Evolutionary conservation across 164 flowering plant genomes (phyloP).

Genomic region (Magnolia officinalis): DNA sequence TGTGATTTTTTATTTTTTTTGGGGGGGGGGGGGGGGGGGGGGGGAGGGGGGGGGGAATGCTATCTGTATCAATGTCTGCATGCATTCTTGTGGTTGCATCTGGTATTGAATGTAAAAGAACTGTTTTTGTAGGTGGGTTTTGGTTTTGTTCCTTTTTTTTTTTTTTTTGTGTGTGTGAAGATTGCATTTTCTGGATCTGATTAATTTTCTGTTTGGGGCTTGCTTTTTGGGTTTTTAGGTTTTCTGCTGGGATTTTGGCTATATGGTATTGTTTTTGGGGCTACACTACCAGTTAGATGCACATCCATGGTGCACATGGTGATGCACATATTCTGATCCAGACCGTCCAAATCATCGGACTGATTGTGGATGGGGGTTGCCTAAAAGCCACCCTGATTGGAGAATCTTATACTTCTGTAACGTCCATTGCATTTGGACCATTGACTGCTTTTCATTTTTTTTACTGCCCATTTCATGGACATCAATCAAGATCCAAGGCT

Average conservation of each 20-base stretch:
- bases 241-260: not conserved
- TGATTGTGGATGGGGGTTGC: not conserved
- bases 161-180: not conserved
- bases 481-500: not conserved
- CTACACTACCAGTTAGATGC: not conserved
- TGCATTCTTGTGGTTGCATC: constrained; percentile 1
- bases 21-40: not conserved
- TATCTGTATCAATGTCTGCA: not conserved
- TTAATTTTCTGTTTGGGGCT: not conserved
- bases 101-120: not conserved
- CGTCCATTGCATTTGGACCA: not conserved
- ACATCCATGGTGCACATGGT: not conserved
- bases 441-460: not conserved
- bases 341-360: not conserved
- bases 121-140: not conserved
- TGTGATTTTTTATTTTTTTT: not conserved
- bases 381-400: not conserved
- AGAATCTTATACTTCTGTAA: not conserved
- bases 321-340: not conserved
- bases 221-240: not conserved
- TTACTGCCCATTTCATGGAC: not conserved
- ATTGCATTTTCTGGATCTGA: constrained; percentile 3
- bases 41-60: not conserved
- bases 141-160: not conserved
- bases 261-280: not conserved